A percentile compares a stretch with the other conserved stretches of the same genome.
These are phyloP conservation scores for Asclepias syriaca DNA, from an alignment of 257 asterid genomes.

Conservation along the genomic window DNA sequence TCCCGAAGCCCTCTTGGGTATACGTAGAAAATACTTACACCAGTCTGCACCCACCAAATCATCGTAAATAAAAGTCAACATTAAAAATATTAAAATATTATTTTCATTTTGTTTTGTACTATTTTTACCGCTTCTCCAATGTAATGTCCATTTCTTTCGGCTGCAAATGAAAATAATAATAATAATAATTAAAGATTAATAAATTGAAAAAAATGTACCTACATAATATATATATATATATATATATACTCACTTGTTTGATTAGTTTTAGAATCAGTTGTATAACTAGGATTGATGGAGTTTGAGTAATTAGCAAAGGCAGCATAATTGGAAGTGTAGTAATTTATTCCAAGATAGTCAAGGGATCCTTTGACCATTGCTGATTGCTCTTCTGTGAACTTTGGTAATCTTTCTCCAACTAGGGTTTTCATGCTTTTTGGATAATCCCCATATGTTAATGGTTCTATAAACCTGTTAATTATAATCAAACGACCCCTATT, in stretches of 20 bases:
- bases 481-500: too few relatives aligned
- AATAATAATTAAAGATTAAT: neutral
- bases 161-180: slow-evolving; percentile 15
- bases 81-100: too few relatives aligned
- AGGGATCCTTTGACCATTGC: slow-evolving; percentile 18
- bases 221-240: too few relatives aligned
- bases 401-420: slow-evolving; percentile 22
- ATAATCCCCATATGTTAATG: slow-evolving; percentile 23
- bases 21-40: neutral
- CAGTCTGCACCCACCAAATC: slow-evolving; percentile 7
- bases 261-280: slow-evolving; percentile 13
- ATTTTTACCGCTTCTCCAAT: slow-evolving; percentile 37
- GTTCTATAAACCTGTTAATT: slow-evolving; percentile 20
- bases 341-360: slow-evolving; percentile 28
- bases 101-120: too few relatives aligned
- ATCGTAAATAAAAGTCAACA: too few relatives aligned
- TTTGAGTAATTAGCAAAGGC: neutral
- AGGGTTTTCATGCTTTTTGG: slow-evolving; percentile 11
- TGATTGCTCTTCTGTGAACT: slow-evolving; percentile 13
- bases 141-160: slow-evolving; percentile 25
- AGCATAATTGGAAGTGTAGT: slow-evolving; percentile 23
- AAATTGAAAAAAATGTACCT: too few relatives aligned
- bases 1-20: slow-evolving; percentile 14
- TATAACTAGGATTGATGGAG: neutral
- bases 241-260: slow-evolving; percentile 16